Base-by-base conservation (phyloP, 2,329 filamentous ascomycete genomes). In the Curvularia eragrostidis region DNA sequence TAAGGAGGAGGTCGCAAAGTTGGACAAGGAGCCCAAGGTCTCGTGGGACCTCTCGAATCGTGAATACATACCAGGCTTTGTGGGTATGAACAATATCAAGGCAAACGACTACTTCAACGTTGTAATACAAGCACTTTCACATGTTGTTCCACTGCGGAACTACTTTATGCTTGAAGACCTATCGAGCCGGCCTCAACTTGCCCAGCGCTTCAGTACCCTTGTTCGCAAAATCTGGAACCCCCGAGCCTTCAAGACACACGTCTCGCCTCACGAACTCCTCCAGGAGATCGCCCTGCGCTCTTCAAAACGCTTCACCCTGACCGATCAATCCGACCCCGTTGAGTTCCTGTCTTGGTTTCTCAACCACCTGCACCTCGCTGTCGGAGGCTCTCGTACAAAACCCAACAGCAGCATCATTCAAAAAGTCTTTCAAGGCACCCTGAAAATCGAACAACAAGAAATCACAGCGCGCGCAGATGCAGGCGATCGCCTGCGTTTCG, bases 81-180 rank as follows among this genome's bases (percentile, higher is more conserved):
- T 99, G 60, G 95, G 95, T 65, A 96, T 99, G 91, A 99, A 99
- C 84, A 99, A 99, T 79, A 97, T 99, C 83, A 99, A 99, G 78
- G 92, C 95, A 57, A 99, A 99, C 79, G 95, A 99, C 81, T 99
- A 99, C 80, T 85, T 98, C 73, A 99, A 99, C 74, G 94, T 97
- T 24, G 86, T 97, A 3, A 89, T 96, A 48, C 95, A 99, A 77
- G 89, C 93, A 6, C 84, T 99, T 36, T 89, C 94, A 2, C 95
- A 99, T 77, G 92, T 98, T 24, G 82, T 88, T 19, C 94, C 95
- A 3, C 82, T 99, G 66, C 88, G 95, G 32, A 97, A 98, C 75
- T 98, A 88, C 79, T 88, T 98, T 74, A 87, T 99, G 70, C 85
- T 98, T 1, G 91, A 97, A 73, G 86, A 96, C 66, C 89, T 97